phyloP scores from a whole-genome alignment of 176 grass and related monocot genomes.

The Zea mays region Zm-B73-REFERENCE-NAM-5.0 NC_050104.1:13253001-13253500 shows the following conservation, averaged over 20 bases:
- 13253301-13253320: not conserved
- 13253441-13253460: too few species aligned
- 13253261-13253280: slow-evolving; percentile 22
- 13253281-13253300: slow-evolving; percentile 21
- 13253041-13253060: not conserved
- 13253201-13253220: slow-evolving; percentile 14
- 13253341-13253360: too few species aligned
- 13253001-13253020: not conserved
- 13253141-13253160: slow-evolving; percentile 14
- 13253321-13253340: not conserved
- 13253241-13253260: not conserved
- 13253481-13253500: too few species aligned
- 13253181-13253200: not conserved
- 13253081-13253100: slow-evolving; percentile 32
- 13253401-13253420: too few species aligned
- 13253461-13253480: too few species aligned
- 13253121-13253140: slow-evolving; percentile 2
- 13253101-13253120: slow-evolving; percentile 25
- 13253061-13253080: slow-evolving; percentile 23
- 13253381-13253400: too few species aligned
- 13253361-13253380: too few species aligned
- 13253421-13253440: too few species aligned
- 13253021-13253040: slow-evolving; percentile 18
- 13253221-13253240: slow-evolving; percentile 13
- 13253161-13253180: not conserved